Evolutionary conservation across 768 basidiomycete genomes (phyloP), one percentile per base, ranked within the genome.

Genomic region (Coprinopsis strossmayeri): DNA sequence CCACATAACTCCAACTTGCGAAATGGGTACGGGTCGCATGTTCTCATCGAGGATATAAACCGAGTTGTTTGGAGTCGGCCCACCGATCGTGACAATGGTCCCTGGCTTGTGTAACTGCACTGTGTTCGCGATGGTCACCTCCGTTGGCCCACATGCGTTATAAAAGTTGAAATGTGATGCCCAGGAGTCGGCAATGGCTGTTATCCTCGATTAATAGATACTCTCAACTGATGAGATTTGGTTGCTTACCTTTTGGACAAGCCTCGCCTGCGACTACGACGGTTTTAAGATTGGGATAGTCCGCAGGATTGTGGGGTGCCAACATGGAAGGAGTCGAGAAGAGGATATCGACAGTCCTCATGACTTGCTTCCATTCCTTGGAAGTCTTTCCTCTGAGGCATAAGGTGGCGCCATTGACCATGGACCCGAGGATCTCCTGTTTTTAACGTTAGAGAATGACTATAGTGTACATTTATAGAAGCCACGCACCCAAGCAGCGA

Each of bases 91-190:
- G 17, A 78, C 50, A 24, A 65, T 60, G 15, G 62, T 53, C 3
- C 72, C 72, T 2, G 68, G 52, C 12, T 55, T 58, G 57, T 79
- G 77, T 3, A 68, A 62, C 28, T 76, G 74, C 59, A 75, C 69
- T 10, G 79, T 81, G 52, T 81, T 81, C 12, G 76, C 72, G 52
- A 81, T 78, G 0, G 78, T 78, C 27, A 77, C 73, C 64, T 79
- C 79, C 5, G 79, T 81, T 17, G 78, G 79, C 3, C 79, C 79
- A 55, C 78, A 79, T 48, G 68, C 69, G 54, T 77, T 78, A 57
- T 69, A 76, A 57, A 77, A 79, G 32, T 69, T 65, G 2, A 62
- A 64, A 18, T 61, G 59, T 35, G 61, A 45, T 0, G 69, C 69
- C 78, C 78, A 79, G 3, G 63, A 60, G 56, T 79, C 68, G 2